Conservation (phyloP, 257 asterid genomes). For the Phtheirospermum japonicum region DNA sequence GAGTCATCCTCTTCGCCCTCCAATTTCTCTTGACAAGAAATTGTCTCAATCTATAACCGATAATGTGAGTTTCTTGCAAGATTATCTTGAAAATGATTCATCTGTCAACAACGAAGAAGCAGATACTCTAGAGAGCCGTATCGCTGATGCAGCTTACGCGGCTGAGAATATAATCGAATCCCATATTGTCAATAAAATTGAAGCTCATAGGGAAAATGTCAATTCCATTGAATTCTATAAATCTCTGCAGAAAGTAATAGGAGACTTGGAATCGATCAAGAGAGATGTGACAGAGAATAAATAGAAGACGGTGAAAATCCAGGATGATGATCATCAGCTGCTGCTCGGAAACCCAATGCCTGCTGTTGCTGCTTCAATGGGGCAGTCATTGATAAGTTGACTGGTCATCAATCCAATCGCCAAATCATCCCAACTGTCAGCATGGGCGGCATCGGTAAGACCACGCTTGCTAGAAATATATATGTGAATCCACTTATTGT, state of each 20-base stretch:
- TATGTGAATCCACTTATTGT: not conserved
- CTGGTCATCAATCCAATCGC: not conserved
- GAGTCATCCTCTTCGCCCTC: not conserved
- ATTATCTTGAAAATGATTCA: not conserved
- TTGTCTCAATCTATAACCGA: not conserved
- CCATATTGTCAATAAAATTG: not conserved
- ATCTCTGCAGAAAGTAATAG: not conserved
- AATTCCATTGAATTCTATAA: not conserved
- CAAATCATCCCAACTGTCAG: not conserved
- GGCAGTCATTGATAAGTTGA: not conserved
- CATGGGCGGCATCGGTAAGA: constrained; percentile 4
- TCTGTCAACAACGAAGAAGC: not conserved
- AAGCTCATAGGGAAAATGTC: not conserved
- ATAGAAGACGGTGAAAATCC: not conserved
- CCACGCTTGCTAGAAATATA: not conserved
- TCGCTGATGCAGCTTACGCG: constrained; percentile 14
- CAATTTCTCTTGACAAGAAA: not conserved
- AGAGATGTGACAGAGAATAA: not conserved
- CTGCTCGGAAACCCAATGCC: no score
- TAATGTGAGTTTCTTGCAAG: constrained; percentile 10
- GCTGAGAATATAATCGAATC: constrained; percentile 25
- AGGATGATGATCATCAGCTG: no score
- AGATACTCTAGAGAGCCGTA: constrained; percentile 4
- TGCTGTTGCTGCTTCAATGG: no score
- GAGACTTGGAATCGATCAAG: not conserved